Evolutionary conservation across 148 eudicot species (phyloP).

Genomic region (Chenopodium berlandieri): DNA sequence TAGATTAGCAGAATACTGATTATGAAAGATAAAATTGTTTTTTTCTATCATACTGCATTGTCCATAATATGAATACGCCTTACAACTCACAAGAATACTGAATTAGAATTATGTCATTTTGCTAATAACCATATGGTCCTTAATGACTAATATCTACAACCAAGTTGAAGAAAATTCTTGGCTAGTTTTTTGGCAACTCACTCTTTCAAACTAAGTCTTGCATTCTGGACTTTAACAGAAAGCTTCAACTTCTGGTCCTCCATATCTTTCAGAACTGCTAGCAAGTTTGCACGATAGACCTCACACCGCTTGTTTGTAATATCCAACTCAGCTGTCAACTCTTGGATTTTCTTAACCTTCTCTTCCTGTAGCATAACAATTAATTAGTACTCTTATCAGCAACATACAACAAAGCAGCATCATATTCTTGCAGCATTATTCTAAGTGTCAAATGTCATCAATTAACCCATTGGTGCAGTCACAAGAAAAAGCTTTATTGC

Average conservation of each 20-base stretch:
- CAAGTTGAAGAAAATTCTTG: neutral
- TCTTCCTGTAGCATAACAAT: slow-evolving; percentile 30
- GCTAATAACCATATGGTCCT: neutral
- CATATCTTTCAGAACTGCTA: slow-evolving; percentile 41
- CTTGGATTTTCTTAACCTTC: slow-evolving; percentile 36
- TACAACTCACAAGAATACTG: neutral
- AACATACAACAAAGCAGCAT: too few species aligned
- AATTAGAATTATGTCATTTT: too few species aligned
- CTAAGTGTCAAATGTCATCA: neutral
- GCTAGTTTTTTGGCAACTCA: slow-evolving; percentile 17
- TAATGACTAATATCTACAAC: neutral
- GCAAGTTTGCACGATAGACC: slow-evolving; percentile 28
- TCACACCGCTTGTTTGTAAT: slow-evolving; percentile 25
- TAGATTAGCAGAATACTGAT: too few species aligned
- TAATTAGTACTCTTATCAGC: neutral
- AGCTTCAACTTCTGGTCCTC: slow-evolving; percentile 47
- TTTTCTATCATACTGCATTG: neutral
- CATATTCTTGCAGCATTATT: slow-evolving; percentile 1
- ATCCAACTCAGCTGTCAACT: slow-evolving; percentile 37
- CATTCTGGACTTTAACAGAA: slow-evolving; percentile 50
- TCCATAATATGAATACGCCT: slow-evolving; percentile 1
- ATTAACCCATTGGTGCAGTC: neutral
- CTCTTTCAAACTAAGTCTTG: slow-evolving; percentile 38
- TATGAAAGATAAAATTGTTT: too few species aligned
- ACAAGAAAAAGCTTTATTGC: neutral